Evolutionary conservation across 2,329 filamentous ascomycete species (phyloP), one percentile per base, ranked within the genome.

Genomic region (Cytospora schulzeri): DNA sequence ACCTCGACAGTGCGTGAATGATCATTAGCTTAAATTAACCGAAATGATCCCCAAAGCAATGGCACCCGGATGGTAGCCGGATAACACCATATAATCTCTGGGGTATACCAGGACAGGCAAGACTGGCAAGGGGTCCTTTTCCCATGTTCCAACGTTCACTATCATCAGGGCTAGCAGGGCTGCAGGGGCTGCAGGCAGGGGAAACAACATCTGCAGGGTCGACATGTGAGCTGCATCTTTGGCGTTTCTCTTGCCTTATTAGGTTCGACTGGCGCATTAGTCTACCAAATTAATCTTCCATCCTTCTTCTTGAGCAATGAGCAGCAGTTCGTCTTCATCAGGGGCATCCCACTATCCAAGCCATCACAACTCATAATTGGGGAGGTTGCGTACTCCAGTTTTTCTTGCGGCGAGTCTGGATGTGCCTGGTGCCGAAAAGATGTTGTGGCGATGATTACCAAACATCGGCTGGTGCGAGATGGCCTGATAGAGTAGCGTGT

Each of bases 1-100:
- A 1, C 12, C 2, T 5, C 26, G n/a, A 19, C 22, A 51, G 38
- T 51, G 33, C 38, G 7, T 7, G 6, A 38, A 12, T 31, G 28
- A 22, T 51, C 29, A 58, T 56, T 65, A 65, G 63, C 62, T 60
- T 62, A 59, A 54, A 31, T 65, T 66, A 64, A 63, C 54, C 65
- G 65, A 66, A 55, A 66, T 66, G 58, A 65, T 54, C 55, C n/a
- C 60, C 58, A 53, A 52, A 50, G 45, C 28, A 28, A 59, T 62
- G 54, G 38, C 61, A 62, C 12, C 45, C 45, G n/a, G n/a, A 24
- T 48, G n/a, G 22, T 24, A 48, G n/a, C 60, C 29, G 60, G 28
- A 12, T 38, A 29, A 29, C 38, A 54, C 38, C 60, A 35, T 56
- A n/a, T 17, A 38, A 38, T 38, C 35, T 38, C 35, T 38, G 35